phyloP scores from a whole-genome alignment of 306 rosid species.

The peach (Prunus persica) region DNA sequence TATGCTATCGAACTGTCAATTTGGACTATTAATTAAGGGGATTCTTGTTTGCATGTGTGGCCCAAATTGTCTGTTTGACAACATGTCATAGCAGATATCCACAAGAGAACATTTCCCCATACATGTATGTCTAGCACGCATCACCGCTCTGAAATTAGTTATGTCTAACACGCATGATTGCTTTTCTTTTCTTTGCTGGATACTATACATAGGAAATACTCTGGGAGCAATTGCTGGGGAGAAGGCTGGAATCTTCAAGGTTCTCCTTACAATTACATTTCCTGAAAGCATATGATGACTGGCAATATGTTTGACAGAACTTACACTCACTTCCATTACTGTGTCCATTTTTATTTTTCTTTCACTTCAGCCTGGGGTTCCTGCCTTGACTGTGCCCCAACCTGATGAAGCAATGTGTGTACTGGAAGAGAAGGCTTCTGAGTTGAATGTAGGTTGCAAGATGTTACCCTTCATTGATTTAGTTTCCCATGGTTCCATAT shows the following conservation, averaged over 20 bases:
- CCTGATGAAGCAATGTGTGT: slow-evolving; percentile 91
- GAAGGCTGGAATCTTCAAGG: slow-evolving; percentile 99
- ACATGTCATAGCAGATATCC: background rate
- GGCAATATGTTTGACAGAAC: slow-evolving; percentile 7
- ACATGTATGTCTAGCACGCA: background rate
- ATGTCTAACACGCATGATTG: background rate
- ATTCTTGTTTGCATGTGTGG: background rate
- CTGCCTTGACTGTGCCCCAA: slow-evolving; percentile 83
- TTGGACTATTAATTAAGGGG: background rate
- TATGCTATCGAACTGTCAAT: background rate
- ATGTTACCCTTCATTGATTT: slow-evolving; percentile 17
- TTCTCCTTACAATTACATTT: slow-evolving; percentile 31
- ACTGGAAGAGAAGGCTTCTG: slow-evolving; percentile 75
- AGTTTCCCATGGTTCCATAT: slow-evolving; percentile 4
- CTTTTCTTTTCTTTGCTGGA: slow-evolving; percentile 25
- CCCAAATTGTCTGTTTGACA: background rate
- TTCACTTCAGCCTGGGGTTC: slow-evolving; percentile 52
- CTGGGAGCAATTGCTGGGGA: slow-evolving; percentile 91
- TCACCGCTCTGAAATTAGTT: background rate
- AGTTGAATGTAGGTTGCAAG: slow-evolving; percentile 58
- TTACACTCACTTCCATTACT: slow-evolving; percentile 10
- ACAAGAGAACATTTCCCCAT: background rate
- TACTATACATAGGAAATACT: slow-evolving; percentile 59
- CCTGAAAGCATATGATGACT: background rate
- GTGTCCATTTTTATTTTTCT: slow-evolving; percentile 16